Base-by-base conservation (phyloP, 176 grass and related monocot genomes). In the Hordeum marinum region DNA sequence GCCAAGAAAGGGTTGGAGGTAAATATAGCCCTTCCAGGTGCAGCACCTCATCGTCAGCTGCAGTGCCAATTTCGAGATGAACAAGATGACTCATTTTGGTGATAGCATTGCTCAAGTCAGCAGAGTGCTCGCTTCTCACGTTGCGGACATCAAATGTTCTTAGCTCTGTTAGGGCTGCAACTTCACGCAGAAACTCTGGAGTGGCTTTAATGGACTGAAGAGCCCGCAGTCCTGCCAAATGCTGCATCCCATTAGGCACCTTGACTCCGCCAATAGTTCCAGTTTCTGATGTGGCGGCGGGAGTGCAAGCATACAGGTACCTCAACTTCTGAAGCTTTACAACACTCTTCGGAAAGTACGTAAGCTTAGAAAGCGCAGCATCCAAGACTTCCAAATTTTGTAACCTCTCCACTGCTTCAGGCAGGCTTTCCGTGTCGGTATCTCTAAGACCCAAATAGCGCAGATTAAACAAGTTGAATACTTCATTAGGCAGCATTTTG, bases 381-480 rank as follows among this genome's bases (percentile, higher is more conserved):
- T 57, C 17, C 24, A 34, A 62, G 35, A 21, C 57, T 69, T 1
- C 14, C 7, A 68, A 11, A 3, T 68, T 37, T 5, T 68, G 32
- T 2, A 68, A 68, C 32, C 32, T 68, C 18, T 32, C 65, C 3
- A 37, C 0, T 5, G 65, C 17, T 68, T 68, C 32, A 21, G 65
- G 65, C 1, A 68, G 0, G 65, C 0, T 20, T 68, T 68, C 3
- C 0, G 17, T 17, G 0, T 17, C 0, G 0, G 46, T 50, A 50
- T 7, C 5, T 50, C 46, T 50, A 17, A 50, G 0, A 0, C 46
- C 14, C 46, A 50, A 50, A 50, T 50, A 50, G 0, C 46, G 46
- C 14, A 50, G 15, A 18, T 17, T 50, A 50, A 50, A 50, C 46
- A 50, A 50, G 46, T 17, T 0, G 0, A 50, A 50, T 17, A 50